Evolutionary conservation across 495 filamentous ascomycete genomes (phyloP), one percentile per base, ranked within the genome.

Genomic region (Penicillium egyptiacum): DNA sequence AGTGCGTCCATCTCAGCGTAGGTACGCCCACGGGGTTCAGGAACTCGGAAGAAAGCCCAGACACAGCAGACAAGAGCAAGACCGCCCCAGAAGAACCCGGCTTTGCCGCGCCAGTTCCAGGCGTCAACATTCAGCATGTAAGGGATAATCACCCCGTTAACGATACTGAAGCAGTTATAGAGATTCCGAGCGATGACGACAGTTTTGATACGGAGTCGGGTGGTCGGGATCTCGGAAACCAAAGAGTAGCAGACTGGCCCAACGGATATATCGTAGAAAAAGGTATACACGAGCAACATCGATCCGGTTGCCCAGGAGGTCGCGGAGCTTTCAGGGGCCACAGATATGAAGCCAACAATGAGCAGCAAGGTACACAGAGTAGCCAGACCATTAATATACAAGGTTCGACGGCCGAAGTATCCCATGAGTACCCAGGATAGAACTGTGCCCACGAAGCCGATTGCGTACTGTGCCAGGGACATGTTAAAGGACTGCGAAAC

Each of bases 21-120:
- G 1, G 83, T 85, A 23, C 81, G 71, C 0, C 77, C 78, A 47
- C 76, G 83, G 7, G 81, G 81, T 61, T 88, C 86, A 0, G 86
- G 86, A 0, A 88, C 72, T 10, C 80, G 69, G 55, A 85, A 81
- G 51, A 75, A 88, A 4, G 75, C 57, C 68, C 70, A 72, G 1
- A 79, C 11, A 4, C 70, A 59, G 9, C 67, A 72, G 6, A 77
- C 30, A 1, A 67, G 23, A 3, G 77, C 78, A 5, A 84, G 61
- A 0, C 83, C 85, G 11, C 81, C 85, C 64, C 84, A 89, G 64
- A 88, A 83, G 61, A 88, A 89, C 0, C 85, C 86, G 0, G 86
- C 70, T 64, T 89, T 87, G 2, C 85, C 85, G 46, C 79, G 75
- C 72, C 85, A 72, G 57, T 88, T 81, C 20, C 78, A 85, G 23